Evolutionary conservation across 202 grass and related monocot genomes (phyloP), one percentile per base, ranked within the genome.

Genomic region (Schoenoplectus triqueter): DNA sequence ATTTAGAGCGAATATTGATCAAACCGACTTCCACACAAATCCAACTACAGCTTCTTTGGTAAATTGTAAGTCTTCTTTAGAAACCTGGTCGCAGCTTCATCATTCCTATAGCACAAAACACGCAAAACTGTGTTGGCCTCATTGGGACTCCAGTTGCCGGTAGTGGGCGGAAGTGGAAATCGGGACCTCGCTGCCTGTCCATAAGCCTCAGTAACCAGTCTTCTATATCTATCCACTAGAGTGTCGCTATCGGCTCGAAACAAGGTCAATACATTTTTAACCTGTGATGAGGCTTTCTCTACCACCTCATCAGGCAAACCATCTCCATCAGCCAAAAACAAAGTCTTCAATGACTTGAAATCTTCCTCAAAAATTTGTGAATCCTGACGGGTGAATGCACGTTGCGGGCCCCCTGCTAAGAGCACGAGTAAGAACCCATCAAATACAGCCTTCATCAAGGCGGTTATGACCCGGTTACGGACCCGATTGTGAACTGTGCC

Each of bases 321-420:
- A 87, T 98, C 96, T n/a, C 96, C 96, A 83, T 95, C 96, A 1
- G 96, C 96, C 60, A 98, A 91, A 86, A 88, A 98, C 80, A 98
- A 82, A 69, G 89, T 87, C 85, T 89, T 94, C 46, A 98, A 88
- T 74, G 90, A 73, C 86, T 87, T 92, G 56, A 95, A 98, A 80
- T 98, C 96, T 61, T 88, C 91, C 85, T 94, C 91, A 78, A 98
- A 78, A 62, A 98, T 87, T 64, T 84, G 91, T 73, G 74, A 85
- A 75, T 94, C 91, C 85, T 95, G 93, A 56, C 49, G 64, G 44
- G 88, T 85, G 85, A 98, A 95, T 86, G 91, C 84, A 83, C 93
- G 96, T 51, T 86, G 83, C 63, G 96, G 96, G 2, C 96, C 96
- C 62, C 96, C 96, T n/a, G 91, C 91, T 83, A 98, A 90, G 87